phyloP scores from a whole-genome alignment of 2,329 filamentous ascomycete genomes.

The Apiospora kogelbergensis region DNA sequence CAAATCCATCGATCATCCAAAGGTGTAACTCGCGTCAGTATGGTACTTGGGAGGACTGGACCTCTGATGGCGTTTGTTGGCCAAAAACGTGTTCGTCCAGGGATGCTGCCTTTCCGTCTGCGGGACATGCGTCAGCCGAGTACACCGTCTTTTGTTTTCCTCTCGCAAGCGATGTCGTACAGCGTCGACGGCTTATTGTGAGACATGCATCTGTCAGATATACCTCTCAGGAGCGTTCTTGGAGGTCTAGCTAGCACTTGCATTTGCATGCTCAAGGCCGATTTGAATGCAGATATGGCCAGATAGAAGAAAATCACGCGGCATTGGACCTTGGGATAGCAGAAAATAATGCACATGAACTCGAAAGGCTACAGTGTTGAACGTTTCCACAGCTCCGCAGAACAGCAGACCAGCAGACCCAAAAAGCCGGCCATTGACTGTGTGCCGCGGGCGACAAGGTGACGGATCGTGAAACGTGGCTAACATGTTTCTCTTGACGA shows the following conservation, averaged over 20 bases:
- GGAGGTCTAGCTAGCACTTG: neutral
- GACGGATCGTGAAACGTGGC: slow-evolving; percentile 4
- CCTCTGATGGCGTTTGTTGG: neutral
- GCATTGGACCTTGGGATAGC: neutral
- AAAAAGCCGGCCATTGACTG: neutral
- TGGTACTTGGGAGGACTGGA: neutral
- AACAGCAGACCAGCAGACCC: no score
- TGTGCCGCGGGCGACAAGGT: neutral
- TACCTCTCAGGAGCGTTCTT: neutral
- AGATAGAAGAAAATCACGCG: neutral
- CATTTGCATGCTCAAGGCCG: neutral
- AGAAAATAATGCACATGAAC: neutral
- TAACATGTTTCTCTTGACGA: neutral
- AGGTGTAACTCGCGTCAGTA: slow-evolving; percentile 3
- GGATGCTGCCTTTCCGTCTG: neutral
- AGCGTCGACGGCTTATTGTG: neutral
- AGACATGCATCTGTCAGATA: slow-evolving; percentile 8
- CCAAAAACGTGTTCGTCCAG: neutral
- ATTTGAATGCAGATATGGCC: neutral
- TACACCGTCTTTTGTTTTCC: slow-evolving; percentile 6
- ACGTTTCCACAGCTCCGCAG: neutral
- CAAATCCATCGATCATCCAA: slow-evolving; percentile 4
- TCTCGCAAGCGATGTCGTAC: neutral
- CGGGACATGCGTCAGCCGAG: slow-evolving; percentile 4
- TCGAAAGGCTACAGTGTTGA: neutral